Evolutionary conservation across 495 filamentous ascomycete species (phyloP).

Genomic region (Penicillium goetzii): DNA sequence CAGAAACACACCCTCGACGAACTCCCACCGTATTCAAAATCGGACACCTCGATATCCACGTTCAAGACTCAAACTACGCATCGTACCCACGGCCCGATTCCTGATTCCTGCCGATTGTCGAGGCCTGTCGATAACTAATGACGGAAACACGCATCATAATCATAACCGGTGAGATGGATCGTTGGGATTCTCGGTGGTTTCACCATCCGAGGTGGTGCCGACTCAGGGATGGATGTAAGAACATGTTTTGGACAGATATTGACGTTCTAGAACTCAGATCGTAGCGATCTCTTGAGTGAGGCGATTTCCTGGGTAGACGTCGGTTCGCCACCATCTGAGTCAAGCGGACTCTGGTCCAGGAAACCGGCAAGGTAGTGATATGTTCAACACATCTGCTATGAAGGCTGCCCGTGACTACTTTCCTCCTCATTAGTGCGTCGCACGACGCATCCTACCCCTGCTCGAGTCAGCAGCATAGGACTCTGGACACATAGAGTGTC

Average conservation of each 20-base stretch:
- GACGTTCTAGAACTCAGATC: neutral
- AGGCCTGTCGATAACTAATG: neutral
- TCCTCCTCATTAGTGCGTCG: neutral
- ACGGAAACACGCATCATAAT: neutral
- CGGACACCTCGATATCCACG: neutral
- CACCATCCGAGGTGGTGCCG: neutral
- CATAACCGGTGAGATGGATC: neutral
- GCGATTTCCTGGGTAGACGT: neutral
- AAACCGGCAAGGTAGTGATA: neutral
- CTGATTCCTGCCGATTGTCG: neutral
- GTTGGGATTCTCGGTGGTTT: neutral
- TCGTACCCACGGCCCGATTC: neutral
- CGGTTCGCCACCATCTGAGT: neutral
- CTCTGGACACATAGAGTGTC: neutral
- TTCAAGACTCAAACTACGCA: neutral
- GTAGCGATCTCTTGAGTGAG: neutral
- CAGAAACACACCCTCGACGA: neutral
- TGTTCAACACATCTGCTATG: neutral
- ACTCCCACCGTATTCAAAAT: neutral
- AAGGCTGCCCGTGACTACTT: neutral
- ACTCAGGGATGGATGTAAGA: neutral
- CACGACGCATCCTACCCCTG: neutral
- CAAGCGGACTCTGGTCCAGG: neutral
- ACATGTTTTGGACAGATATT: neutral
- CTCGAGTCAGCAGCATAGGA: neutral